Percentiles rank a stretch among this genome's conserved stretches.
Conservation (phyloP, 805 yeast species). For the Cyberlindnera galapagoensis region DNA sequence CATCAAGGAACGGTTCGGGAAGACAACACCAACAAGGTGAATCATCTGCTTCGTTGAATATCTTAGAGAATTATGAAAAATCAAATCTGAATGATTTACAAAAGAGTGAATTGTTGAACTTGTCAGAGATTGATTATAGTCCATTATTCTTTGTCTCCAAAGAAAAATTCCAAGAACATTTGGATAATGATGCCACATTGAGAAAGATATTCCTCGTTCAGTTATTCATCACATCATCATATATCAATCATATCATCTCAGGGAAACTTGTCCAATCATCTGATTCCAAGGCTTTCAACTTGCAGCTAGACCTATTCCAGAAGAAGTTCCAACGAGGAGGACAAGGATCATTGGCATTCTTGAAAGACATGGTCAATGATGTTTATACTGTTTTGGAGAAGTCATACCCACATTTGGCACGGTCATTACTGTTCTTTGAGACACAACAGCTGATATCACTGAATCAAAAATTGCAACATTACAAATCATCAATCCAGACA, state of each 20-base stretch:
- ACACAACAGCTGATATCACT: constrained; percentile 6
- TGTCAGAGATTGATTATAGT: constrained; percentile 13
- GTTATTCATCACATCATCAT: constrained; percentile 2
- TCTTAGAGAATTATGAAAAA: constrained; percentile 2
- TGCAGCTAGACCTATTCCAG: constrained; percentile 1
- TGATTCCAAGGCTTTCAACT: too few relatives aligned
- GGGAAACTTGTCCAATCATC: not conserved
- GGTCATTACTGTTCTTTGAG: constrained; percentile 1
- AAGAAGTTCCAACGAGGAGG: not conserved
- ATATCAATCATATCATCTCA: constrained; percentile 1
- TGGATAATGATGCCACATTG: constrained; percentile 11
- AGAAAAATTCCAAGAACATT: constrained; percentile 12
- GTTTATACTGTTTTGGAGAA: constrained; percentile 1
- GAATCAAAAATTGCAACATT: constrained; percentile 6
- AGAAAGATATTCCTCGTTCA: constrained; percentile 15
- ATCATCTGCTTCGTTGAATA: too few relatives aligned
- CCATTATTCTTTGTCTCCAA: constrained; percentile 15
- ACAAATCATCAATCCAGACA: constrained; percentile 4
- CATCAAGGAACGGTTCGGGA: too few relatives aligned
- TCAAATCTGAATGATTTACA: constrained; percentile 6
- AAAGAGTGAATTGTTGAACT: constrained; percentile 7
- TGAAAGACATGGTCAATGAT: not conserved
- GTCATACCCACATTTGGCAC: constrained; percentile 1
- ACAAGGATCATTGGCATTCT: not conserved
- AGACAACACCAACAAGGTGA: too few relatives aligned